phyloP scores from a whole-genome alignment of 345 rosid genomes.

The Hibiscus syriacus region DNA sequence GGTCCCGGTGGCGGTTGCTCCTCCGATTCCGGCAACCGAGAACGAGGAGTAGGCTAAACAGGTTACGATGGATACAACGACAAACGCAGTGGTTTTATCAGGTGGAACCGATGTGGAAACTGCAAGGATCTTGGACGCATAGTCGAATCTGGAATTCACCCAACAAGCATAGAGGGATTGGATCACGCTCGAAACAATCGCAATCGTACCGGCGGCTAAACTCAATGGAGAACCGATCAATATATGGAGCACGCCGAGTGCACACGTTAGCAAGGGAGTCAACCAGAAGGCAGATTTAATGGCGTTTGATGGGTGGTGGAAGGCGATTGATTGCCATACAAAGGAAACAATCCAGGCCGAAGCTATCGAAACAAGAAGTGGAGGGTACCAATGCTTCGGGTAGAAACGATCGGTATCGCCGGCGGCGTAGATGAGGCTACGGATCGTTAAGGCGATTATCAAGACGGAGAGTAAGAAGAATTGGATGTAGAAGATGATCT shows the following conservation, averaged over 20 bases:
- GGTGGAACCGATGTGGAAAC: slow-evolving; percentile 51
- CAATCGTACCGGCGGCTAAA: slow-evolving; percentile 39
- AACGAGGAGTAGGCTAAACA: slow-evolving; percentile 43
- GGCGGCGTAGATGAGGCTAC: slow-evolving; percentile 47
- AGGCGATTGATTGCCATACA: slow-evolving; percentile 44
- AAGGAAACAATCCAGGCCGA: slow-evolving; percentile 44
- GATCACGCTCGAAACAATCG: slow-evolving; percentile 32
- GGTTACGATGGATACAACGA: slow-evolving; percentile 20
- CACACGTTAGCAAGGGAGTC: slow-evolving; percentile 53
- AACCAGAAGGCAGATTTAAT: slow-evolving; percentile 61
- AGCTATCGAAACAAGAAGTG: slow-evolving; percentile 51
- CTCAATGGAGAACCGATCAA: slow-evolving; percentile 40
- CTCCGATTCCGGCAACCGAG: slow-evolving; percentile 69
- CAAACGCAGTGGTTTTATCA: slow-evolving; percentile 25
- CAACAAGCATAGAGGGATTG: slow-evolving; percentile 66
- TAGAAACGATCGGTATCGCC: slow-evolving; percentile 42
- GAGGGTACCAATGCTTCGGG: slow-evolving; percentile 72
- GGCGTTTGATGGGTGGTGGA: slow-evolving; percentile 37
- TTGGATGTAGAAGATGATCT: slow-evolving; percentile 51
- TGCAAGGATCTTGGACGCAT: slow-evolving; percentile 41
- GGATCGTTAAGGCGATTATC: slow-evolving; percentile 46
- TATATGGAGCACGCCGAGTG: slow-evolving; percentile 48
- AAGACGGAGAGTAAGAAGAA: slow-evolving; percentile 41
- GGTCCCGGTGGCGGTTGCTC: slow-evolving; percentile 57
- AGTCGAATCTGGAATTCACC: slow-evolving; percentile 54